Conservation (phyloP, 108 stramenopile species). For the Nitzschia inconspicua region DNA sequence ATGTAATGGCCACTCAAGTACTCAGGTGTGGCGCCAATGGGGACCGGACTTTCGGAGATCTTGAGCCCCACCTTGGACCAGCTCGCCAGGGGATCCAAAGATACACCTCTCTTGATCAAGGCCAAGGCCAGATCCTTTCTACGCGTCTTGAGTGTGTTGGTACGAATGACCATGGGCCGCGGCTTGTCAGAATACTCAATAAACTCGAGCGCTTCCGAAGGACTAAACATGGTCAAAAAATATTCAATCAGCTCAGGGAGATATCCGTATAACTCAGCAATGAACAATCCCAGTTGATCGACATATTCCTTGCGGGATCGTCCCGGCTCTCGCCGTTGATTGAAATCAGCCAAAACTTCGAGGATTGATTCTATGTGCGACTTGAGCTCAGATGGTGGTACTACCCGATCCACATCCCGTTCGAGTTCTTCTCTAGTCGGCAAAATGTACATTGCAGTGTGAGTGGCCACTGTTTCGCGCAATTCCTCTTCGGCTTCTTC, state of each 20-base stretch:
- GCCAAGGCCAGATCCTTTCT: constrained; percentile 96
- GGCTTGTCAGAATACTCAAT: constrained; percentile 94
- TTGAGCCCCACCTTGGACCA: constrained; percentile 99
- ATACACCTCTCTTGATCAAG: constrained; percentile 96
- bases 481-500: constrained; percentile 83
- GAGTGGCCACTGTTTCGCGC: constrained; percentile 70
- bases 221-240: constrained; percentile 92
- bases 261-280: constrained; percentile 95
- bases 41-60: constrained; percentile 95
- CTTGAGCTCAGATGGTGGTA: constrained; percentile 86
- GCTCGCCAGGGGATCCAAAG: constrained; percentile 92
- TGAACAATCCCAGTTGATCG: constrained; percentile 81
- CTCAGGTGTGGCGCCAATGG: constrained; percentile 99
- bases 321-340: constrained; percentile 76
- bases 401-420: constrained; percentile 83
- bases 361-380: constrained; percentile 90
- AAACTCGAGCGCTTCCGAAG: constrained; percentile 93
- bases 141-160: constrained; percentile 97
- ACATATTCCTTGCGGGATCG: constrained; percentile 91
- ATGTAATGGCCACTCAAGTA: constrained; percentile 99
- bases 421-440: constrained; percentile 82
- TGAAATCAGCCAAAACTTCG: constrained; percentile 91
- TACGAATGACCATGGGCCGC: constrained; percentile 90
- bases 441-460: constrained; percentile 77
- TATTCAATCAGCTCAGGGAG: constrained; percentile 94